Evolutionary conservation across 257 asterid genomes (phyloP), one percentile per base, ranked within the genome.

Genomic region (Misopates orontium): DNA sequence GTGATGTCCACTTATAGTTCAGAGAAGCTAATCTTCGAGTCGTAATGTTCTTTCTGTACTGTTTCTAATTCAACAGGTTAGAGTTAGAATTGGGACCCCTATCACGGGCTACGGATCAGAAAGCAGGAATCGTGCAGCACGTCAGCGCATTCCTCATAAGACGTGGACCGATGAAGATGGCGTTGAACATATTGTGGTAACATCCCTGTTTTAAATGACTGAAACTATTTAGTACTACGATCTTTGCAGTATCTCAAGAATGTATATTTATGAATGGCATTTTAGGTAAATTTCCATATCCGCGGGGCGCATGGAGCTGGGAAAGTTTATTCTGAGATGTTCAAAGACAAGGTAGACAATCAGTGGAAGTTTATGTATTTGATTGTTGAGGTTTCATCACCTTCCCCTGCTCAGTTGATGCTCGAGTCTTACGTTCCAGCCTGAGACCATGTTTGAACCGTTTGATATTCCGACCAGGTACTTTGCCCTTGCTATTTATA

Each of bases 291-390:
- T 75, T 93, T 93, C 86, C 85, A 79, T 63, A 60, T 93, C 50
- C 96, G 97, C 0, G 97, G 99, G 20, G 96, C 99, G 0, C 92
- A 85, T 40, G 98, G 98, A 61, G 87, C 88, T 24, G 98, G 97
- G 52, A 82, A 81, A 78, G 97, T 94, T 57, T 82, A 44, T 58
- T 18, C 93, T 2, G 99, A 90, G 87, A 94, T 94, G 97, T 90
- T 94, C 79, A 89, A 86, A 55, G 96, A 90, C 83, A 78, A 83
- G 58, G 87, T 54, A 68, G 96, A 88, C 76, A 88, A 80, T 65
- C 85, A 90, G 64, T 90, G 99, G 97, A 94, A 90, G 84, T 94
- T 80, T 73, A 84, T 79, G 75, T 90, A 85, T 75, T 77, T 94
- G 65, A 77, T 90, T 45, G 97, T 90, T 10, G 96, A 94, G 61